Evolutionary conservation across 768 basidiomycete genomes (phyloP).

Genomic region (Boletus sensibilis): DNA sequence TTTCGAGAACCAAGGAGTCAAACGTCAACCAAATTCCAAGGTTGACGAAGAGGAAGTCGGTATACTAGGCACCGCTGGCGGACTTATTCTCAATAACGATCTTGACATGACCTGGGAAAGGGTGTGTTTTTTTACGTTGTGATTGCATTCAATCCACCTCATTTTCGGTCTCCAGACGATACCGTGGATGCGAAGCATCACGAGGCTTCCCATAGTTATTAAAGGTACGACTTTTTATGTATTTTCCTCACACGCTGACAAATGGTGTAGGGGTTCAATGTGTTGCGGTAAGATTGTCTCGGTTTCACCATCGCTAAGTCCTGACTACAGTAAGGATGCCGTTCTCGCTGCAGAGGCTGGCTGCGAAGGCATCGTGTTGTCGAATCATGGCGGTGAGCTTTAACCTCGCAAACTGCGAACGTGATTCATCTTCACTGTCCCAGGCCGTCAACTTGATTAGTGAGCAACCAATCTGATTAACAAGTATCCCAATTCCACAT

Average conservation of each 20-base stretch:
- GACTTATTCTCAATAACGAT: slow-evolving; percentile 64
- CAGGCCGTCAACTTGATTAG: slow-evolving; percentile 80
- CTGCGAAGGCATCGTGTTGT: slow-evolving; percentile 83
- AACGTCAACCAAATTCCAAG: slow-evolving; percentile 23
- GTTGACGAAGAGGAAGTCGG: slow-evolving; percentile 37
- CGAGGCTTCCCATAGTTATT: slow-evolving; percentile 68
- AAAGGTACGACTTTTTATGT: slow-evolving; percentile 48
- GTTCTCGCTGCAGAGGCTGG: slow-evolving; percentile 81
- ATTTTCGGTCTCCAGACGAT: slow-evolving; percentile 50
- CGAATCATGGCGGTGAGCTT: slow-evolving; percentile 81
- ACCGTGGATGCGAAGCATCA: slow-evolving; percentile 71
- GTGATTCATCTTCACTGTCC: slow-evolving; percentile 1
- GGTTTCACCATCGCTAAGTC: neutral
- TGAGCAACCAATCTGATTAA: slow-evolving; percentile 33
- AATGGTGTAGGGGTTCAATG: slow-evolving; percentile 61
- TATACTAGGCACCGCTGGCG: slow-evolving; percentile 64
- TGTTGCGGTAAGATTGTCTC: slow-evolving; percentile 48
- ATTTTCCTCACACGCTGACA: slow-evolving; percentile 7
- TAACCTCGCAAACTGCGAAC: neutral
- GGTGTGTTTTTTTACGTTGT: slow-evolving; percentile 34
- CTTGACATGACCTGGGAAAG: slow-evolving; percentile 76
- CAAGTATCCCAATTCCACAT: neutral
- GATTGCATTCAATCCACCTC: neutral
- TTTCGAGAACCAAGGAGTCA: slow-evolving; percentile 42
- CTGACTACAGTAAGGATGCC: slow-evolving; percentile 59